phyloP scores from a whole-genome alignment of 495 filamentous ascomycete genomes.

The Chaetomium tenue region DNA sequence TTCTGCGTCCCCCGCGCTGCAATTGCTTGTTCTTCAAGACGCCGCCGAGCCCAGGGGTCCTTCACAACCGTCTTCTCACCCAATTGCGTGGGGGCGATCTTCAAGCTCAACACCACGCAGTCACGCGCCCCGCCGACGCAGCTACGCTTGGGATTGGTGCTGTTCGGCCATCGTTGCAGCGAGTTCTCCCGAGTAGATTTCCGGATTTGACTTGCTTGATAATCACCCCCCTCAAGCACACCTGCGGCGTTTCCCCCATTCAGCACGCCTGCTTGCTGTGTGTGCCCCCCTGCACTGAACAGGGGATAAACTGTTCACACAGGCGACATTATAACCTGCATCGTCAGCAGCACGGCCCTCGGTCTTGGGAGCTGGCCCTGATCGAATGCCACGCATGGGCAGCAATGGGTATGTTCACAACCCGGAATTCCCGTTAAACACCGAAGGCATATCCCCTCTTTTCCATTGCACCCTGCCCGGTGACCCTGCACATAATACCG shows the following conservation, averaged over 20 bases:
- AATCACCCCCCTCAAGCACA: neutral
- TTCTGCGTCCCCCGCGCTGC: constrained; percentile 17
- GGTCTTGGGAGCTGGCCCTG: neutral
- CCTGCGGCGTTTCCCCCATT: constrained; percentile 1
- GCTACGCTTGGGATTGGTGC: constrained; percentile 15
- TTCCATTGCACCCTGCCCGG: no score
- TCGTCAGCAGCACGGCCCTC: neutral
- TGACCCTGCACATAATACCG: neutral
- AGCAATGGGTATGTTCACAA: constrained; percentile 16
- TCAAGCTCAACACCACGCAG: constrained; percentile 11
- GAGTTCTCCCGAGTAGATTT: neutral
- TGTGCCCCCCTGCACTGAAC: neutral
- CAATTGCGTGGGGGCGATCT: constrained; percentile 21
- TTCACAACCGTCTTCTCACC: constrained; percentile 2
- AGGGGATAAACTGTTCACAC: neutral
- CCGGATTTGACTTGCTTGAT: neutral
- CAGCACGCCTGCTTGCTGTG: neutral
- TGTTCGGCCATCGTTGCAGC: neutral
- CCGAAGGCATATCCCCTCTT: neutral
- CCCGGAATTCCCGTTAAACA: neutral
- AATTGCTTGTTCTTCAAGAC: constrained; percentile 16
- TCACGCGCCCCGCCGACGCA: constrained; percentile 5
- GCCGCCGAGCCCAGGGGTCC: neutral
- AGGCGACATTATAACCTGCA: no score
- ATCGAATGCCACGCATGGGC: constrained; percentile 1